A percentile compares a stretch with the other conserved stretches of the same genome.
Conservation (phyloP, 2,329 filamentous ascomycete species). For the Diaporthe amygdali region DNA sequence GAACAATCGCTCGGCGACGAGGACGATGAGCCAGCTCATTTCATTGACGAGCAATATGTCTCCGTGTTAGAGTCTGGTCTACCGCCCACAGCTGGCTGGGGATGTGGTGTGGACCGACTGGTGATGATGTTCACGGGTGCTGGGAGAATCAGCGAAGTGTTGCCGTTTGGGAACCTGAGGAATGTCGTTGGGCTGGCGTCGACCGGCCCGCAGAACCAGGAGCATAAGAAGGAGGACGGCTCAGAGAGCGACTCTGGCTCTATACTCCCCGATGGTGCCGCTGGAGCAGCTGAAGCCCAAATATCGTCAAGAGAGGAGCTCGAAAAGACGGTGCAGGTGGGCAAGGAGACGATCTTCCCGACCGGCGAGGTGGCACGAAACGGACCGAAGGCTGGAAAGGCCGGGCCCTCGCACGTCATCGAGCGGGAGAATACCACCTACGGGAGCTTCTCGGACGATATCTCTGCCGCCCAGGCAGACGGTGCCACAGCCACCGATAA, state of each 20-base stretch:
- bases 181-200: constrained; percentile 64
- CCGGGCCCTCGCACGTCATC: not conserved
- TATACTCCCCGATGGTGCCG: not conserved
- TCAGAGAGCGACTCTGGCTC: not conserved
- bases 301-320: not conserved
- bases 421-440: not conserved
- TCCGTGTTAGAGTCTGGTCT: constrained; percentile 85
- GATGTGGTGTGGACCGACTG: constrained; percentile 87
- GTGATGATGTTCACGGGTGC: constrained; percentile 88
- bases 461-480: too few species aligned
- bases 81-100: constrained; percentile 97
- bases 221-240: not conserved
- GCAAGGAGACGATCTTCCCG: not conserved
- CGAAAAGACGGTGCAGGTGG: not conserved
- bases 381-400: not conserved
- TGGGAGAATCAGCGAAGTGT: constrained; percentile 80
- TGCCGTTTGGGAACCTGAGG: constrained; percentile 86
- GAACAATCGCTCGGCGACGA: constrained; percentile 32
- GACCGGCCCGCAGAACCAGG: constrained; percentile 15
- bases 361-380: not conserved
- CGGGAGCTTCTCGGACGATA: too few species aligned
- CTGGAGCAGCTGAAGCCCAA: not conserved
- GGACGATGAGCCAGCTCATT: constrained; percentile 51
- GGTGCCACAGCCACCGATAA: not conserved
- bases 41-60: constrained; percentile 81